Evolutionary conservation across 345 rosid genomes (phyloP).

Genomic region (Eucalyptus erythrocorys): DNA sequence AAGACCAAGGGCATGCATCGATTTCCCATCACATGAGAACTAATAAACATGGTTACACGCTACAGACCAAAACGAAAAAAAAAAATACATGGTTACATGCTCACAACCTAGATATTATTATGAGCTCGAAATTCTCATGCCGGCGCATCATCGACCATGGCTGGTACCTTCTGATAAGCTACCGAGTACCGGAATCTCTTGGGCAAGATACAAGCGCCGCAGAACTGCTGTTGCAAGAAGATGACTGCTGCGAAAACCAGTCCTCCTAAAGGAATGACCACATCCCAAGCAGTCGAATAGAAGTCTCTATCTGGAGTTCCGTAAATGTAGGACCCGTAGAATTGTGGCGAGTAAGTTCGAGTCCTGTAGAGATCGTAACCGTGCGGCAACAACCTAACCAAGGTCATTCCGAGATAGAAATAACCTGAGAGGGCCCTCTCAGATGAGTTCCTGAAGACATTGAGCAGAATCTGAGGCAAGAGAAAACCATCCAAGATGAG

Average conservation of each 20-base stretch:
- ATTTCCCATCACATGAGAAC: background rate
- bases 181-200: slow-evolving; percentile 7
- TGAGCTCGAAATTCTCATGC: background rate
- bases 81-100: background rate
- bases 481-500: slow-evolving; percentile 34
- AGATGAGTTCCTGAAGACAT: slow-evolving; percentile 16
- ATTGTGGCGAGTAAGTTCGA: background rate
- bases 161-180: slow-evolving; percentile 25
- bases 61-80: background rate
- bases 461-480: slow-evolving; percentile 38
- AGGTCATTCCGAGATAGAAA: slow-evolving; percentile 22
- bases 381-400: slow-evolving; percentile 29
- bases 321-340: slow-evolving; percentile 22
- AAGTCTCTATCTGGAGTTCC: slow-evolving; percentile 22
- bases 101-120: background rate
- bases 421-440: slow-evolving; percentile 15
- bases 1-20: background rate
- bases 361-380: slow-evolving; percentile 37
- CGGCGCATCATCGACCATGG: background rate
- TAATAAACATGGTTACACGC: background rate
- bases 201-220: slow-evolving; percentile 30
- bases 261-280: slow-evolving; percentile 13
- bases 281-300: slow-evolving; percentile 32
- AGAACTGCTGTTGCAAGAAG: slow-evolving; percentile 32
- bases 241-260: slow-evolving; percentile 23